Conservation (phyloP, 2,329 filamentous ascomycete genomes). For the Zopfia rhizophila region DNA sequence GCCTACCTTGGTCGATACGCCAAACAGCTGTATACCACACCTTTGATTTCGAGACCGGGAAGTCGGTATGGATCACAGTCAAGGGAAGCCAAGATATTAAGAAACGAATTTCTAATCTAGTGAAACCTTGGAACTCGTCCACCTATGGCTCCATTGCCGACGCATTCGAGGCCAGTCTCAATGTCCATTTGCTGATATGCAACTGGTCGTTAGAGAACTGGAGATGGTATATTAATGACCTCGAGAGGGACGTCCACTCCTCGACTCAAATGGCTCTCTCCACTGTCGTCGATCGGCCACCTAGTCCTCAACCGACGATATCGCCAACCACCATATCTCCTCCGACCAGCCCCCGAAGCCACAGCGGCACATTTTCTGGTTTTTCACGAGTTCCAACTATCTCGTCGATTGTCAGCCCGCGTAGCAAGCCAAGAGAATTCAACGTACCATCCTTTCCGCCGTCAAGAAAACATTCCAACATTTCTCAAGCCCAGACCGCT, state of each 20-base stretch:
- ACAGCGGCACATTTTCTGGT: slow-evolving; percentile 1
- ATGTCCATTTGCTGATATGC: slow-evolving; percentile 47
- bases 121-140: no score
- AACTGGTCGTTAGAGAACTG: slow-evolving; percentile 55
- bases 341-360: slow-evolving; percentile 7
- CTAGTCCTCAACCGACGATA: no score
- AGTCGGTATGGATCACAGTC: slow-evolving; percentile 49
- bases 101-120: slow-evolving; percentile 42
- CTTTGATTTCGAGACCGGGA: slow-evolving; percentile 49
- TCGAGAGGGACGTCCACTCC: slow-evolving; percentile 46
- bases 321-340: slow-evolving; percentile 1
- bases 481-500: neutral
- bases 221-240: slow-evolving; percentile 54
- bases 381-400: slow-evolving; percentile 4
- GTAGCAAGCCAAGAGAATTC: neutral
- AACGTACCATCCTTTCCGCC: slow-evolving; percentile 1
- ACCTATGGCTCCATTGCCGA: slow-evolving; percentile 18
- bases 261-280: slow-evolving; percentile 23
- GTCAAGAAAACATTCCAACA: slow-evolving; percentile 5
- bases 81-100: slow-evolving; percentile 51
- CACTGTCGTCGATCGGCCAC: slow-evolving; percentile 16
- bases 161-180: slow-evolving; percentile 35
- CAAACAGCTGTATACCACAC: slow-evolving; percentile 52
- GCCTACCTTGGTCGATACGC: slow-evolving; percentile 49
- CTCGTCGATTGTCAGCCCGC: neutral